A percentile compares a stretch with the other conserved stretches of the same genome.
Evolutionary conservation across 805 yeast species (phyloP).

Genomic region (Candida dajiaensis): DNA sequence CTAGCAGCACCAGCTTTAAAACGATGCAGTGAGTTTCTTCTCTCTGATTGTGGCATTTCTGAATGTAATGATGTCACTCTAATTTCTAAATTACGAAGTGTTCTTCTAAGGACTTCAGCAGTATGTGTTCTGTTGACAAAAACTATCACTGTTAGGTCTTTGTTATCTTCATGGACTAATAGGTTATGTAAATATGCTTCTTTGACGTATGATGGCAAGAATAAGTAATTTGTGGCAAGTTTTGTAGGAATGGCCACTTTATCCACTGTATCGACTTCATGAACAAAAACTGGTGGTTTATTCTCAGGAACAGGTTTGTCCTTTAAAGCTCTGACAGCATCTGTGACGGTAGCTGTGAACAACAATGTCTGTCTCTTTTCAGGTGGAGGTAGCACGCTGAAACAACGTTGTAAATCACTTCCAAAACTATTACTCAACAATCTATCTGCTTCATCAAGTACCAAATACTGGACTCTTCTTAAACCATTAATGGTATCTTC

Average conservation of each 20-base stretch:
- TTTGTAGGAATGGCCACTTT: constrained; percentile 77
- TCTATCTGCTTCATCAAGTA: constrained; percentile 95
- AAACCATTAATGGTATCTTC: constrained; percentile 81
- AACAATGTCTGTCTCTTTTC: constrained; percentile 77
- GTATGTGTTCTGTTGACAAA: constrained; percentile 89
- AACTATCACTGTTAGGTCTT: constrained; percentile 67
- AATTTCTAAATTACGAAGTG: constrained; percentile 65
- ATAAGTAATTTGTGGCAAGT: constrained; percentile 55
- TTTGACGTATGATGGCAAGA: constrained; percentile 83
- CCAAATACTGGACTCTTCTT: constrained; percentile 71
- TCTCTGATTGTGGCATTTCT: constrained; percentile 87
- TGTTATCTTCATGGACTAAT: constrained; percentile 55
- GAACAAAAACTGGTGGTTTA: constrained; percentile 53
- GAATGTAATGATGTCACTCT: constrained; percentile 90
- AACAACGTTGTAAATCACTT: constrained; percentile 67
- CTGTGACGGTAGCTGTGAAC: constrained; percentile 95
- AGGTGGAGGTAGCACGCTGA: constrained; percentile 65
- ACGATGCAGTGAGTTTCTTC: constrained; percentile 86
- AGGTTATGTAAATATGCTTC: constrained; percentile 79
- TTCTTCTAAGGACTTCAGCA: constrained; percentile 81
- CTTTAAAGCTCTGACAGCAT: constrained; percentile 76
- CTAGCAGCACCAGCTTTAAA: constrained; percentile 94
- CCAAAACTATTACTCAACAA: constrained; percentile 80
- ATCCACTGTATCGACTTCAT: constrained; percentile 70
- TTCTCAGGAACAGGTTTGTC: constrained; percentile 53